Conservation (phyloP, 805 yeast species). For the Ogataea corticis region DNA sequence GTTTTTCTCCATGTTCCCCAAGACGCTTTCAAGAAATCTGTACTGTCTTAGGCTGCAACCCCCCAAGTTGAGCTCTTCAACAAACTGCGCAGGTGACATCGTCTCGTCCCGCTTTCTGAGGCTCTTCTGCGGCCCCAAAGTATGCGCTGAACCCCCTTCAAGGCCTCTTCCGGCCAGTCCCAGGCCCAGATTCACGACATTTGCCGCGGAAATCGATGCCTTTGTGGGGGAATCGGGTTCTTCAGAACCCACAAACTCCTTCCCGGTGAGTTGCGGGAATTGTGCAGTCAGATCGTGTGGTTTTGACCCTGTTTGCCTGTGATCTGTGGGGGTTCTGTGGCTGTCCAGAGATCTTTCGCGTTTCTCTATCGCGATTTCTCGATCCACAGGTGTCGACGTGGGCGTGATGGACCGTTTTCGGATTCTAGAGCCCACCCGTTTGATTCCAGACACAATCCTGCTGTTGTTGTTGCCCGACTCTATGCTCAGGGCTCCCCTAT, state of each 20-base stretch:
- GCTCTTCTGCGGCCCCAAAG: not conserved
- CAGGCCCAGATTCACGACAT: conserved; percentile 32
- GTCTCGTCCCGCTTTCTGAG: not conserved
- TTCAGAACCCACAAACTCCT: not conserved
- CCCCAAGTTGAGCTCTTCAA: conserved; percentile 40
- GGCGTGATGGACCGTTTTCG: conserved; percentile 9
- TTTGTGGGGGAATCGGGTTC: conserved; percentile 13
- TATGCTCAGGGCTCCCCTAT: not conserved
- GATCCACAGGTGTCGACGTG: not conserved
- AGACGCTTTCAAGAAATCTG: conserved; percentile 28
- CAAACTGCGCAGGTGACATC: conserved; percentile 43
- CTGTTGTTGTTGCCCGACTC: not conserved
- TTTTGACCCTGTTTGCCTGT: too few relatives aligned
- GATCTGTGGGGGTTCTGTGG: too few relatives aligned
- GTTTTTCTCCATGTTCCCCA: conserved; percentile 12
- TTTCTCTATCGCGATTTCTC: not conserved
- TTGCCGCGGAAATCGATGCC: conserved; percentile 19
- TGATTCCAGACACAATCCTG: conserved; percentile 13
- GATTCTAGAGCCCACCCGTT: conserved; percentile 17
- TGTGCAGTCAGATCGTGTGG: not conserved
- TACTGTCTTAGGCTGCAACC: conserved; percentile 42
- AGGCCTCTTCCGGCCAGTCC: conserved; percentile 34
- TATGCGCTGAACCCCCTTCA: conserved; percentile 1
- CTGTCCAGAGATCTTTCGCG: not conserved
- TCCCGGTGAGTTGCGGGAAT: not conserved